phyloP scores from a whole-genome alignment of 495 filamentous ascomycete genomes.

The Aspergillus carlsbadensis region DNA sequence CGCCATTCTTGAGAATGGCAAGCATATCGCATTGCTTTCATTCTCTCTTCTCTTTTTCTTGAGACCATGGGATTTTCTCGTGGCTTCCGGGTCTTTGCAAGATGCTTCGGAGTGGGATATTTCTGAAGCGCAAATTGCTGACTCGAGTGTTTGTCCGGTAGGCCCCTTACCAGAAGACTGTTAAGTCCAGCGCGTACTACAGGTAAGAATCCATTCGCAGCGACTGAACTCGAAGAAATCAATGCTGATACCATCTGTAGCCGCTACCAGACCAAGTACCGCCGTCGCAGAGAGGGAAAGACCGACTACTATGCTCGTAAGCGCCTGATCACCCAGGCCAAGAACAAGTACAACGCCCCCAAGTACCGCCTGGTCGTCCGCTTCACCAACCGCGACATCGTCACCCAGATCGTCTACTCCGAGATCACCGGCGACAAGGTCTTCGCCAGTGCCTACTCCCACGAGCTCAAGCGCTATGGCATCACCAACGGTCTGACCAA shows the following conservation, averaged over 20 bases:
- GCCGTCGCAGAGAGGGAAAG: slow-evolving; percentile 92
- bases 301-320: slow-evolving; percentile 99
- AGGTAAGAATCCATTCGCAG: slow-evolving; percentile 59
- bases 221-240: not conserved
- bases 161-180: slow-evolving; percentile 83
- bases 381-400: slow-evolving; percentile 99
- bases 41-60: slow-evolving; percentile 1
- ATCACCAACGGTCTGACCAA: slow-evolving; percentile 99
- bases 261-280: slow-evolving; percentile 99
- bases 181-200: slow-evolving; percentile 98
- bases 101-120: slow-evolving; percentile 79
- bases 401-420: slow-evolving; percentile 94
- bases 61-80: slow-evolving; percentile 14
- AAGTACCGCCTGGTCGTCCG: slow-evolving; percentile 99
- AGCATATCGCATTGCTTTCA: slow-evolving; percentile 10
- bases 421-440: slow-evolving; percentile 98
- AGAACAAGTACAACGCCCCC: slow-evolving; percentile 99
- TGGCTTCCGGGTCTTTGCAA: slow-evolving; percentile 76
- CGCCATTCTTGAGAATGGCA: slow-evolving; percentile 23
- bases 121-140: slow-evolving; percentile 99
- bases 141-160: slow-evolving; percentile 68
- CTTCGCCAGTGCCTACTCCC: slow-evolving; percentile 86
- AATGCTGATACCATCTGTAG: slow-evolving; percentile 47
- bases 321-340: slow-evolving; percentile 98
- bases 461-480: slow-evolving; percentile 96